Evolutionary conservation across 495 filamentous ascomycete species (phyloP), one percentile per base, ranked within the genome.

Genomic region (Friedmanniomyces simplex): DNA sequence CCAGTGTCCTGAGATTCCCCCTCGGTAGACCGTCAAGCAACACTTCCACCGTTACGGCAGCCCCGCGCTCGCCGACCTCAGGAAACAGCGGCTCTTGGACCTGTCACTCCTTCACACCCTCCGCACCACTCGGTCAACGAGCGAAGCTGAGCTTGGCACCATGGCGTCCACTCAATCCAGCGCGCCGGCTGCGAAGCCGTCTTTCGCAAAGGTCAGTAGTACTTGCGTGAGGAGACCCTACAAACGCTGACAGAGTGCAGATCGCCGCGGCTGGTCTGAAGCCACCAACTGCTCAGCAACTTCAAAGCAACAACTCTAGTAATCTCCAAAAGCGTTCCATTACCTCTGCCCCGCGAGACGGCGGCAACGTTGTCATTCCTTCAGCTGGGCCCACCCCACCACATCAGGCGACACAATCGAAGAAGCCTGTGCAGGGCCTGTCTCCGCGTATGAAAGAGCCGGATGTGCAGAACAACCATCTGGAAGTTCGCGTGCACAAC

Each of bases 191-290:
- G 20, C 13, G 13, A 76, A 70, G 57, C 74, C 67, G 52, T 76
- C 74, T 25, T 77, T 76, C 70, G 74, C 74, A 65, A 83, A 81
- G 75, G 82, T 82, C 13, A 49, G 25, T 26, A 49, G 3, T 20
- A 43, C 14, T 5, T 13, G 5, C 39, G 39, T n/a, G 39, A 16
- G 14, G 4, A 43, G 39, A 6, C 16, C 41, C 14, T 43, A 13
- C 39, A 43, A 16, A 43, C 39, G 18, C 18, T 43, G 39, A 43
- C 14, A 6, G 18, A 43, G 14, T 4, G 1, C 45, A 63, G 60
- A 63, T 63, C 47, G 55, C 55, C 14, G 60, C 60, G 21, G 18
- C 55, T 36, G 60, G 55, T n/a, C 39, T 63, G 25, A 52, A 57
- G 49, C 39, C 55, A 5, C 39, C 55, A 20, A 51, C 11, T 46